These are phyloP conservation scores for Boletellus sp. DNA, from an alignment of 768 basidiomycete species.

Conservation along the genomic window DNA sequence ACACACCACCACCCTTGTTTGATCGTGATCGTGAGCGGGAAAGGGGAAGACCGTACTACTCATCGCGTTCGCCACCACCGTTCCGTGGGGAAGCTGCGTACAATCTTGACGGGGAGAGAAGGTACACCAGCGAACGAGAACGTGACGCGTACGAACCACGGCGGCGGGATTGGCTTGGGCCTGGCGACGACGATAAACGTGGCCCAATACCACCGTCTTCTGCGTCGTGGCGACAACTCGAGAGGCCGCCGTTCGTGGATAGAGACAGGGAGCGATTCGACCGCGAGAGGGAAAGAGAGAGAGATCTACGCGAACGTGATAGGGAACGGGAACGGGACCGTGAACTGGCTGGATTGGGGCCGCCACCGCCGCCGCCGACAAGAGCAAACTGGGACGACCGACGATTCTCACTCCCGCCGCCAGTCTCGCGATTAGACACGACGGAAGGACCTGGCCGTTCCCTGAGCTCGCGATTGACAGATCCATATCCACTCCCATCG, in stretches of 20 bases:
- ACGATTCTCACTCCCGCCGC: conserved; percentile 27
- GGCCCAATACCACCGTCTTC: conserved; percentile 5
- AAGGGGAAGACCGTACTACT: conserved; percentile 29
- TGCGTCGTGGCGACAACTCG: conserved; percentile 32
- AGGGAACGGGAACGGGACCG: conserved; percentile 35
- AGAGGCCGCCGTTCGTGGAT: conserved; percentile 27
- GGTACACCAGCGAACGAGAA: conserved; percentile 28
- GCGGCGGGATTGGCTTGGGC: conserved; percentile 29
- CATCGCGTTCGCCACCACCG: conserved; percentile 30
- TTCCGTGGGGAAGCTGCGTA: conserved; percentile 27
- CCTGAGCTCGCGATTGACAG: conserved; percentile 28
- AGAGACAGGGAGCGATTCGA: conserved; percentile 41
- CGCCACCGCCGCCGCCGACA: conserved; percentile 25
- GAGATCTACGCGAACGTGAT: conserved; percentile 34
- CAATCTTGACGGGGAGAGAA: conserved; percentile 33
- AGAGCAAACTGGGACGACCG: conserved; percentile 39
- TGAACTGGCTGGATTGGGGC: conserved; percentile 4
- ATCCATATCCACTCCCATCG: conserved; percentile 16
- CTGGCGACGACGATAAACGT: conserved; percentile 42
- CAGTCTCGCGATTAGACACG: conserved; percentile 17
- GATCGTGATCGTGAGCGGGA: conserved; percentile 33
- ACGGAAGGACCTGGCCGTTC: conserved; percentile 19
- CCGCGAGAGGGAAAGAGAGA: conserved; percentile 32
- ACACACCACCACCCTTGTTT: conserved; percentile 27
- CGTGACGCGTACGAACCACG: conserved; percentile 32